Conservation (phyloP, 2,329 filamentous ascomycete genomes). For the Cryphonectria carpinicola region DNA sequence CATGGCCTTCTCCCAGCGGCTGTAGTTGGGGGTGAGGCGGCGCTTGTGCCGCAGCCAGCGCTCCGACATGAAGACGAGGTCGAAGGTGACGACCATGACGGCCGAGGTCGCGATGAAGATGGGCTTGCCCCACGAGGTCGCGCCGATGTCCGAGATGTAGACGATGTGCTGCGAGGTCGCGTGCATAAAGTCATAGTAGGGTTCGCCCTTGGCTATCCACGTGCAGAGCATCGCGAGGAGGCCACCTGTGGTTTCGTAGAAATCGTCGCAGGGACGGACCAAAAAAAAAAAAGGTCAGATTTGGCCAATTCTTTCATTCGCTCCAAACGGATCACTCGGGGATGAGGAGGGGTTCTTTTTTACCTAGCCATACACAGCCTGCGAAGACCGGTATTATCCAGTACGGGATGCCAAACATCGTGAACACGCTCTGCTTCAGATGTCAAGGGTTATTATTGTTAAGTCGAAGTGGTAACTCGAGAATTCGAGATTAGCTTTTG, state of each 20-base stretch:
- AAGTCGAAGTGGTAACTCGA: no score
- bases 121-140: constrained; percentile 62
- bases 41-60: constrained; percentile 79
- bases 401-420: constrained; percentile 9
- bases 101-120: constrained; percentile 72
- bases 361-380: constrained; percentile 23
- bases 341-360: not conserved
- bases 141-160: constrained; percentile 68
- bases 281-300: not conserved
- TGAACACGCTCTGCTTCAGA: not conserved
- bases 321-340: not conserved
- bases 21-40: constrained; percentile 71
- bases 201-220: constrained; percentile 16
- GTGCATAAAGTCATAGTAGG: constrained; percentile 60
- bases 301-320: not conserved
- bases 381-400: constrained; percentile 21
- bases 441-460: not conserved
- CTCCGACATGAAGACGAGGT: constrained; percentile 76
- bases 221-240: constrained; percentile 21
- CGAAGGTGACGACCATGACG: constrained; percentile 74
- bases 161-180: constrained; percentile 57
- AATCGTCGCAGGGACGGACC: not conserved
- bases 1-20: constrained; percentile 61
- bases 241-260: not conserved
- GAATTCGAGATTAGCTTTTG: not conserved